Base-by-base conservation (phyloP, 441 rosid species). In the Iberis amara region DNA sequence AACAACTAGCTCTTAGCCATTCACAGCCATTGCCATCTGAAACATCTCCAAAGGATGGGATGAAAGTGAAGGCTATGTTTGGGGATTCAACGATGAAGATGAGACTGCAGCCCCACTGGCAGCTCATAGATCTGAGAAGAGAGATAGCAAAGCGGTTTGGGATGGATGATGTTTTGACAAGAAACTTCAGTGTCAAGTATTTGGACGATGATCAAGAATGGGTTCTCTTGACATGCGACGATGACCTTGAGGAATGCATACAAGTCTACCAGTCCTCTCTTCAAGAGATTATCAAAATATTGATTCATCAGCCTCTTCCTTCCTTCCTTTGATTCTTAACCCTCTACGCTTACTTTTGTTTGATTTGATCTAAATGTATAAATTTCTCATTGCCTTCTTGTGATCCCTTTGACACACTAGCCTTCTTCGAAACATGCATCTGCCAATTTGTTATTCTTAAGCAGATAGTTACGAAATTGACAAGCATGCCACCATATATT, bases 151-250 rank as follows among this genome's bases (percentile, higher is more conserved):
- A 28, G 69, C 79, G 86, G 44, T 88, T 88, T 55, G 71, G 65
- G n/a, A 66, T 83, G 50, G 71, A 76, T 7, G 83, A 78, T 65
- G 47, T 56, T 23, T 58, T 77, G 58, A 43, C 37, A 21, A 61
- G 64, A 65, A 59, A 54, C 58, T 57, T 82, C 9, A 68, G 67
- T 57, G 79, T 91, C 76, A 88, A 88, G 77, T 92, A 85, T 65
- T 49, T 92, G 65, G 98, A 91, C 31, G 95, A 88, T 61, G 96
- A 92, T 62, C 46, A 39, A 4, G 98, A 92, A 46, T 92, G 96
- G 96, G 95, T 91, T 55, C 94, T 88, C 31, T 67, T 88, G 79
- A 88, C 96, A 8, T 88, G 98, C 31, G 94, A 92, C 52, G 91
- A 80, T 23, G 96, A 92, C 59, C 84, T 92, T 9, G 95, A 88